Conservation (phyloP, 495 filamentous ascomycete species). For the Aspergillus conjunctus region DNA sequence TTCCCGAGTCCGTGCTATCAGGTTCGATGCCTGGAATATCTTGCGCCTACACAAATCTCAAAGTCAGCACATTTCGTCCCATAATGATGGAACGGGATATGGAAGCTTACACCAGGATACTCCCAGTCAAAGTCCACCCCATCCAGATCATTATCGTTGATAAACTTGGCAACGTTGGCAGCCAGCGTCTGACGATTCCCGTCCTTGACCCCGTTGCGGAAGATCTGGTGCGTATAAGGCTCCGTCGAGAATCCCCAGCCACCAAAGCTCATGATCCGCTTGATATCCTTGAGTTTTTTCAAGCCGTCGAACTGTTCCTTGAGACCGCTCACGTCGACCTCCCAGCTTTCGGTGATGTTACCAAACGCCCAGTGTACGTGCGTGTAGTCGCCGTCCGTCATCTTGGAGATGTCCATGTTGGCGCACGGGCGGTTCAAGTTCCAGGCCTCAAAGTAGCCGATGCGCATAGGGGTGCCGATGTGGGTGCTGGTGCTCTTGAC, state of each 20-base stretch:
- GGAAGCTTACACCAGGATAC: not conserved
- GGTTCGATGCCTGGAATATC: not conserved
- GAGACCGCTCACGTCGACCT: slow-evolving; percentile 25
- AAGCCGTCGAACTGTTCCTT: slow-evolving; percentile 30
- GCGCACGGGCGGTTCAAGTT: slow-evolving; percentile 26
- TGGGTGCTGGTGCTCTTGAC: not conserved
- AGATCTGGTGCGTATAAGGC: slow-evolving; percentile 34
- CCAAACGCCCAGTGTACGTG: slow-evolving; percentile 51
- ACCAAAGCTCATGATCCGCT: slow-evolving; percentile 49
- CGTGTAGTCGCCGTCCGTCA: slow-evolving; percentile 34
- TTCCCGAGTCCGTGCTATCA: not conserved
- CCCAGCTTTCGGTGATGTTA: slow-evolving; percentile 30
- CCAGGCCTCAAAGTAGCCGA: slow-evolving; percentile 7
- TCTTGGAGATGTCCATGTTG: slow-evolving; percentile 15
- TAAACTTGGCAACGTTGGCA: slow-evolving; percentile 23
- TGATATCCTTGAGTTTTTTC: slow-evolving; percentile 21
- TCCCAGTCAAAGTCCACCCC: slow-evolving; percentile 8
- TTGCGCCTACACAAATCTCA: not conserved
- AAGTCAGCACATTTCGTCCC: not conserved
- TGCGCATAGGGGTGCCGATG: no score
- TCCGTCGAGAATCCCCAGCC: slow-evolving; percentile 50
- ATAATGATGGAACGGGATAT: not conserved
- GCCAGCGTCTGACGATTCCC: slow-evolving; percentile 29
- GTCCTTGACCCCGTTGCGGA: slow-evolving; percentile 36
- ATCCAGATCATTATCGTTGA: not conserved